Evolutionary conservation across 1,139 yeast genomes (phyloP).

Genomic region (Pichia terricola): DNA sequence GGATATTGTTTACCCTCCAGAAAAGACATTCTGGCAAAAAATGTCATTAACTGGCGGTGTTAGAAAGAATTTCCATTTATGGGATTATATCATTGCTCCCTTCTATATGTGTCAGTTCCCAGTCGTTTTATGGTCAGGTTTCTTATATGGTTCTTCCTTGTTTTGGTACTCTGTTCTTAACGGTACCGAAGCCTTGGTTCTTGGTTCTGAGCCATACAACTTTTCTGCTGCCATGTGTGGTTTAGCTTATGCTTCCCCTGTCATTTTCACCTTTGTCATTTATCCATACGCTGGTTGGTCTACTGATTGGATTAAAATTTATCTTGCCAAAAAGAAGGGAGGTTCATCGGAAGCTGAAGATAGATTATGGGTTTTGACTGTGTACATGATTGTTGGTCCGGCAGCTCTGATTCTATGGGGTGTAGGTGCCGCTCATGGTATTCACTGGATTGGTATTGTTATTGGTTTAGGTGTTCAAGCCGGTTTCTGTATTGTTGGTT

Average conservation of each 20-base stretch:
- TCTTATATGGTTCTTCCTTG: constrained; percentile 54
- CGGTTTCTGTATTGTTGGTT: constrained; percentile 36
- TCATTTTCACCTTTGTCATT: constrained; percentile 27
- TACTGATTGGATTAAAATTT: constrained; percentile 31
- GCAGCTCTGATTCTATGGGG: constrained; percentile 33
- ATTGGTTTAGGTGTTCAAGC: constrained; percentile 50
- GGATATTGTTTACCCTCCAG: constrained; percentile 17
- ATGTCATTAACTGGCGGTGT: constrained; percentile 29
- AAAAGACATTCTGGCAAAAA: constrained; percentile 27
- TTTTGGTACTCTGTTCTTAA: constrained; percentile 46
- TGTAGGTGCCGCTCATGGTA: constrained; percentile 32
- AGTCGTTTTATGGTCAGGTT: constrained; percentile 51
- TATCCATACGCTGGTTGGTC: constrained; percentile 29
- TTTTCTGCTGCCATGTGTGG: constrained; percentile 34
- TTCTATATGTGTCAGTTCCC: constrained; percentile 40
- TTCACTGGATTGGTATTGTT: constrained; percentile 44
- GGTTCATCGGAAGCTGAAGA: constrained; percentile 35
- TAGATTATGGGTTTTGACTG: constrained; percentile 29
- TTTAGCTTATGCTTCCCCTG: constrained; percentile 34
- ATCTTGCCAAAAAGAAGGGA: constrained; percentile 28
- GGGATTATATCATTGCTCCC: constrained; percentile 31
- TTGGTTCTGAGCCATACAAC: constrained; percentile 35
- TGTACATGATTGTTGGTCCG: constrained; percentile 31
- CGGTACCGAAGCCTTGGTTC: constrained; percentile 29
- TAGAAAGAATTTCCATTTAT: constrained; percentile 25